Evolutionary conservation across 2,329 filamentous ascomycete genomes (phyloP).

Genomic region (Ceratocystis alfenasii): DNA sequence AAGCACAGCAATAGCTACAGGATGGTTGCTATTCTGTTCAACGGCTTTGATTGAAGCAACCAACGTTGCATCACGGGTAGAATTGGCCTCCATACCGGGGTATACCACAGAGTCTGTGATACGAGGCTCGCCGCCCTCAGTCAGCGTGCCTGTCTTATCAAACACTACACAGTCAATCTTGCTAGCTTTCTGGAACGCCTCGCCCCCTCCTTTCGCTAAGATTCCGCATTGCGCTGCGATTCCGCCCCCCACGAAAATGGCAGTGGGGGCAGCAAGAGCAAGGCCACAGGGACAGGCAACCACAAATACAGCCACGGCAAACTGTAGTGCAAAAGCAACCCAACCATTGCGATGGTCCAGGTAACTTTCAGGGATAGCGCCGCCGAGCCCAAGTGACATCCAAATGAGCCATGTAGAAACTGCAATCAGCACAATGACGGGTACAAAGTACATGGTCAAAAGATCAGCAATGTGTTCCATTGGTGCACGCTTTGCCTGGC

Average conservation of each 20-base stretch:
- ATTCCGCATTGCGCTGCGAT: conserved; percentile 70
- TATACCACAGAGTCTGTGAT: conserved; percentile 46
- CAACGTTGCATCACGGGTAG: conserved; percentile 26
- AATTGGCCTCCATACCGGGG: conserved; percentile 26
- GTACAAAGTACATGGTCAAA: conserved; percentile 66
- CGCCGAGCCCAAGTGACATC: conserved; percentile 51
- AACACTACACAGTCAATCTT: conserved; percentile 68
- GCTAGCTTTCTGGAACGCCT: conserved; percentile 76
- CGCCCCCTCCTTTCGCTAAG: conserved; percentile 70
- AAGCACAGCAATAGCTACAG: conserved; percentile 59
- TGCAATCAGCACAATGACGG: conserved; percentile 56
- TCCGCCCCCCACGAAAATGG: conserved; percentile 71
- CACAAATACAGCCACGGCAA: conserved; percentile 77
- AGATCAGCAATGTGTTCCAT: conserved; percentile 63
- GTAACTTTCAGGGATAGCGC: conserved; percentile 45
- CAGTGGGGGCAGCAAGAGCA: conserved; percentile 73
- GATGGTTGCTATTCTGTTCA: conserved; percentile 63
- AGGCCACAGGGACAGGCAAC: conserved; percentile 78
- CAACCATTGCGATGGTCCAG: conserved; percentile 50
- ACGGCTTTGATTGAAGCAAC: conserved; percentile 47
- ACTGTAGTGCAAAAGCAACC: conserved; percentile 64
- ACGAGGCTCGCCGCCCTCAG: conserved; percentile 56
- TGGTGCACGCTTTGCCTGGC: conserved; percentile 62
- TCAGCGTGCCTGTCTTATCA: conserved; percentile 80
- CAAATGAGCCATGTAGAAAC: conserved; percentile 61